Evolutionary conservation across 495 filamentous ascomycete species (phyloP).

Genomic region (Apodospora peruviana): DNA sequence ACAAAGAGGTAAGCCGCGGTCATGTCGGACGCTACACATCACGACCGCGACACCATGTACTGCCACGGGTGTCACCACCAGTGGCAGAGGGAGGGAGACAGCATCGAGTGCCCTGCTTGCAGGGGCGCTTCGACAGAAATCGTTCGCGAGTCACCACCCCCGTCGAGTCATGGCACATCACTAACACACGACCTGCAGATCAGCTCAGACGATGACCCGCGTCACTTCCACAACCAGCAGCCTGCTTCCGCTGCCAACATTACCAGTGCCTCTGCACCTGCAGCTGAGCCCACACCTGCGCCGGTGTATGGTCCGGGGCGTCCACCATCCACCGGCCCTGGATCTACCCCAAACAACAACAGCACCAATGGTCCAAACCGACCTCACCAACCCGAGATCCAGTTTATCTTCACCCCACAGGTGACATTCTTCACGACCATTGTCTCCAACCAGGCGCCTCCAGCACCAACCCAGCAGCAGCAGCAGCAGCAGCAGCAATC

Average conservation of each 20-base stretch:
- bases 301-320: neutral
- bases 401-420: neutral
- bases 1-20: neutral
- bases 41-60: constrained; percentile 12
- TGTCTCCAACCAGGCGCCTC: neutral
- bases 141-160: constrained; percentile 10
- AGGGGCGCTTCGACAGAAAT: constrained; percentile 19
- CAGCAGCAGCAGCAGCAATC: neutral
- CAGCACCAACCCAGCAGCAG: neutral
- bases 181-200: constrained; percentile 13
- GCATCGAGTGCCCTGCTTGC: constrained; percentile 21
- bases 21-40: constrained; percentile 9
- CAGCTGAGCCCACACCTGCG: neutral
- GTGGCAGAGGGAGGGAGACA: constrained; percentile 14
- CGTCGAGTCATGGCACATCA: neutral
- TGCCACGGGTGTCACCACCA: constrained; percentile 23
- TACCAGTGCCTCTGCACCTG: neutral
- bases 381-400: neutral
- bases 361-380: neutral
- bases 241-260: neutral
- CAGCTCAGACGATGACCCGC: constrained; percentile 16
- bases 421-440: neutral
- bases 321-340: neutral
- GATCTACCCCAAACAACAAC: neutral
- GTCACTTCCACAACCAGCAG: constrained; percentile 15